Evolutionary conservation across 345 rosid genomes (phyloP), one percentile per base, ranked within the genome.

Genomic region (Leavenworthia alabamica): DNA sequence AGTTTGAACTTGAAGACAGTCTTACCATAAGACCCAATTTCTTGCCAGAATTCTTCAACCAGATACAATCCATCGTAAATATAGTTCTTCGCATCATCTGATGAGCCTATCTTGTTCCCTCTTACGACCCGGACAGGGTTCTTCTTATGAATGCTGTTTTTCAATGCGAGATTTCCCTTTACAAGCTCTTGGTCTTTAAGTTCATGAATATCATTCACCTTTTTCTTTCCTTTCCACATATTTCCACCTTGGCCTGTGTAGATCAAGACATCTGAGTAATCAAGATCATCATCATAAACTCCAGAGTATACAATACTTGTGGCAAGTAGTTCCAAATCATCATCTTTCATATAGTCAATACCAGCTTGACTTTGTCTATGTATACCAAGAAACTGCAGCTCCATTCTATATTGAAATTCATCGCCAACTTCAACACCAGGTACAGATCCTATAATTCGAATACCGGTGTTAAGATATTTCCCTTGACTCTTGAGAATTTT

Each of bases 351-450:
- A 71, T 44, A 86, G 76, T 89, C 97, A 28, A 89, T 89, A 63
- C 97, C 92, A 31, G 70, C 75, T 52, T 83, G 86, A 68, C 31
- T 57, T 36, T 31, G 85, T 20, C 83, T 82, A 79, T 89, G 97
- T 26, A 86, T 80, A 59, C 95, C 92, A 72, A 89, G 62, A 26
- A 83, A 68, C 63, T 72, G 77, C 41, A 89, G 85, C 78, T 89
- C 95, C 14, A 83, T 73, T 57, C 90, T 71, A 36, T 79, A 89
- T 31, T 77, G 92, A 75, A 89, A 89, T 66, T 83, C 91, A 62
- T 89, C 95, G 13, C 97, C 97, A 65, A 83, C 79, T 69, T 80
- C 88, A 71, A 84, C 88, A 20, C 97, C 95, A 14, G 95, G 92
- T 52, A 89, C 81, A 46, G 75, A 12, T 58, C 95, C 97, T 22